These are phyloP conservation scores for Parafenestella ontariensis DNA, from an alignment of 2,329 filamentous ascomycete genomes.

Conservation along the genomic window DNA sequence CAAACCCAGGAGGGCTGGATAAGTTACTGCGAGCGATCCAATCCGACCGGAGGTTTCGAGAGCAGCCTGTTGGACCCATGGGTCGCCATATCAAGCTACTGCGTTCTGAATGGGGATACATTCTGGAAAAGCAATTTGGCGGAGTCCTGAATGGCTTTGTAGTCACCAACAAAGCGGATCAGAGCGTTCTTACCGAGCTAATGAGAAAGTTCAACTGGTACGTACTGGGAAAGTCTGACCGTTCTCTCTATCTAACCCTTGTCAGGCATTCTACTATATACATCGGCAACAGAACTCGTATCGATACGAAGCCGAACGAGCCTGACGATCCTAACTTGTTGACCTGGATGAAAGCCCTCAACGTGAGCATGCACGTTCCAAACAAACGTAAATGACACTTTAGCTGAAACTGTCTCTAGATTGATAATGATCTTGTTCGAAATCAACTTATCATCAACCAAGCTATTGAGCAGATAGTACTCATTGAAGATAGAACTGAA, in stretches of 20 bases:
- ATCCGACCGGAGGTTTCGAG: constrained; percentile 70
- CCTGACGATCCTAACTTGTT: constrained; percentile 75
- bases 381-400: neutral
- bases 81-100: constrained; percentile 78
- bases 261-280: constrained; percentile 62
- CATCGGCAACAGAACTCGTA: constrained; percentile 65
- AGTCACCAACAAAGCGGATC: constrained; percentile 78
- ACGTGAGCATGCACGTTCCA: constrained; percentile 48
- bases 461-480: constrained; percentile 80
- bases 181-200: constrained; percentile 69
- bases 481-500: constrained; percentile 72
- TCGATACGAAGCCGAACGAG: constrained; percentile 72
- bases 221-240: constrained; percentile 4
- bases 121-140: constrained; percentile 82
- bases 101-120: constrained; percentile 81
- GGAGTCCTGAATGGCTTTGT: constrained; percentile 76
- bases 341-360: constrained; percentile 80
- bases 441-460: constrained; percentile 85
- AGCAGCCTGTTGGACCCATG: constrained; percentile 82
- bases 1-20: constrained; percentile 61
- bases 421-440: constrained; percentile 79
- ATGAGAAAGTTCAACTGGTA: constrained; percentile 67
- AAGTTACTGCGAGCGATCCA: constrained; percentile 72
- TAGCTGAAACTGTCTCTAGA: constrained; percentile 53
- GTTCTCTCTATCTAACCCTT: constrained; percentile 5